A percentile compares a stretch with the other conserved stretches of the same genome.
Conservation (phyloP, 2,329 filamentous ascomycete genomes). For the Phyllosticta paracitricarpa region DNA sequence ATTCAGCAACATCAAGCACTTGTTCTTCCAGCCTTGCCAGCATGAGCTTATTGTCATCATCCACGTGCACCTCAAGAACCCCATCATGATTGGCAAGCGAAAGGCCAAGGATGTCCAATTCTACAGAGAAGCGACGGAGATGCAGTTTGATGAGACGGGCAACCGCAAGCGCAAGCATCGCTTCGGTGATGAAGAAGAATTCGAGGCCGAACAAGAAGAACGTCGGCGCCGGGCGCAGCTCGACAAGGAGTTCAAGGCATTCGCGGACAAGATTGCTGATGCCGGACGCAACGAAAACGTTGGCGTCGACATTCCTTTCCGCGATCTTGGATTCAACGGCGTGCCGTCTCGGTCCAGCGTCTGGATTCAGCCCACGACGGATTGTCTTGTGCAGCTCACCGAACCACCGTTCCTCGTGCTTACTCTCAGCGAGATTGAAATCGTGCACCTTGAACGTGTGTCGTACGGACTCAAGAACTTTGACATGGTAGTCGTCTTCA, state of each 20-base stretch:
- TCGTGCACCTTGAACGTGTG: slow-evolving; percentile 92
- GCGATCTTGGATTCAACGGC: slow-evolving; percentile 92
- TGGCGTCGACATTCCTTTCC: slow-evolving; percentile 92
- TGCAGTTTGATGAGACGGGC: slow-evolving; percentile 97
- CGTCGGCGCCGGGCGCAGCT: slow-evolving; percentile 81
- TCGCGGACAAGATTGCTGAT: slow-evolving; percentile 95
- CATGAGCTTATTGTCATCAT: slow-evolving; percentile 97
- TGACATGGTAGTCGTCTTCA: slow-evolving; percentile 96
- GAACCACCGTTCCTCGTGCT: slow-evolving; percentile 95
- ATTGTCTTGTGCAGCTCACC: slow-evolving; percentile 92
- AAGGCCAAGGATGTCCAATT: slow-evolving; percentile 99
- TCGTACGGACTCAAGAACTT: slow-evolving; percentile 97
- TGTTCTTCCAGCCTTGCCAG: slow-evolving; percentile 97
- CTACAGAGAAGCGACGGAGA: slow-evolving; percentile 94
- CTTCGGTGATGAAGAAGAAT: slow-evolving; percentile 96
- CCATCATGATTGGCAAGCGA: slow-evolving; percentile 96
- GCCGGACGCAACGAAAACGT: slow-evolving; percentile 84
- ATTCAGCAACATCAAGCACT: slow-evolving; percentile 95
- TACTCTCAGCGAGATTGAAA: slow-evolving; percentile 89
- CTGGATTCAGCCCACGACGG: slow-evolving; percentile 88
- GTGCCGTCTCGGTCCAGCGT: slow-evolving; percentile 94
- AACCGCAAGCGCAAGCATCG: slow-evolving; percentile 96
- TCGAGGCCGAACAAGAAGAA: slow-evolving; percentile 96
- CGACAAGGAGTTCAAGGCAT: slow-evolving; percentile 90
- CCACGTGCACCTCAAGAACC: slow-evolving; percentile 94